phyloP scores from a whole-genome alignment of 78 protist genomes.

The Dictyostelium firmibasis region DNA sequence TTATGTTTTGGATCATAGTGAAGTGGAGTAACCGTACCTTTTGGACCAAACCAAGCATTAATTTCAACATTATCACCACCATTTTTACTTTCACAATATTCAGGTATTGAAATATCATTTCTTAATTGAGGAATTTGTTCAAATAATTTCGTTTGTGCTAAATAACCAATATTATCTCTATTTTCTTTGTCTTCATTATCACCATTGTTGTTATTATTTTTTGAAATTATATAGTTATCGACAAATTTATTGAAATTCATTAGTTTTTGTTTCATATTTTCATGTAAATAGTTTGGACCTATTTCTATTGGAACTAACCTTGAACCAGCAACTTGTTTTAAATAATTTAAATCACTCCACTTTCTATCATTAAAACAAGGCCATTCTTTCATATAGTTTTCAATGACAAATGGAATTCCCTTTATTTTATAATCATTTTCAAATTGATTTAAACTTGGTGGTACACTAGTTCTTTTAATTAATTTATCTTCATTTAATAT shows the following conservation, averaged over 20 bases:
- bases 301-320: conserved; percentile 82
- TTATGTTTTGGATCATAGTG: conserved; percentile 77
- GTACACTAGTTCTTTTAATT: neutral
- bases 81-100: conserved; percentile 9
- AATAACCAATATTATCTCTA: conserved; percentile 44
- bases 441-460: conserved; percentile 32
- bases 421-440: neutral
- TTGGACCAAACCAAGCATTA: conserved; percentile 84
- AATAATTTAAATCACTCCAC: conserved; percentile 74
- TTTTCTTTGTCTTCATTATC: neutral
- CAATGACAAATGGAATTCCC: conserved; percentile 48
- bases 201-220: too few relatives aligned
- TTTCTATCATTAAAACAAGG: conserved; percentile 52
- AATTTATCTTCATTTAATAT: neutral
- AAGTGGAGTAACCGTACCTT: conserved; percentile 64
- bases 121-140: conserved; percentile 66
- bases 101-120: conserved; percentile 74
- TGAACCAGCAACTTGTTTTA: conserved; percentile 54
- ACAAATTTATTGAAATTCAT: conserved; percentile 58
- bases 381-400: conserved; percentile 52
- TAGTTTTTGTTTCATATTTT: conserved; percentile 78
- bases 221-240: conserved; percentile 24
- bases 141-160: conserved; percentile 80
- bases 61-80: neutral
- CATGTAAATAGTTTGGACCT: conserved; percentile 46